These are phyloP conservation scores for Fragilaria crotonensis DNA, from an alignment of 108 stramenopile species.

Conservation along the genomic window DNA sequence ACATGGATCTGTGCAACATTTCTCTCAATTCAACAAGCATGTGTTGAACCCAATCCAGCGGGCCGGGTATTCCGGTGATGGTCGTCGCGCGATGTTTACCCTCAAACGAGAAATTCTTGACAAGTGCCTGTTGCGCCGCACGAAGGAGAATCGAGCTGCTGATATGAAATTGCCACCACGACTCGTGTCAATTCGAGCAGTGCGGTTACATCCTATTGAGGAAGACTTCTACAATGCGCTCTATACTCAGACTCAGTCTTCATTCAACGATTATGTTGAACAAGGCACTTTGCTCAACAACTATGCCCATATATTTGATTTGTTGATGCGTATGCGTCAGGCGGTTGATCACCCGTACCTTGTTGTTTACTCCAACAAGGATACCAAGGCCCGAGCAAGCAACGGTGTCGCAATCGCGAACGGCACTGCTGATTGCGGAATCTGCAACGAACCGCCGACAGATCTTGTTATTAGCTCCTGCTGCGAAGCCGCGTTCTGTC, in stretches of 20 bases:
- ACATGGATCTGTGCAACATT: conserved; percentile 88
- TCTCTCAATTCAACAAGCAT: conserved; percentile 89
- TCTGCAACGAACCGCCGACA: conserved; percentile 77
- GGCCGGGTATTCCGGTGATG: conserved; percentile 80
- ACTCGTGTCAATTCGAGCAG: conserved; percentile 70
- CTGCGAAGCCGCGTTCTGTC: conserved; percentile 70
- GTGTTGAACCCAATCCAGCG: conserved; percentile 95
- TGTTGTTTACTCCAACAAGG: conserved; percentile 57
- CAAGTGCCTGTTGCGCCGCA: conserved; percentile 89
- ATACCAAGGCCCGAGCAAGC: conserved; percentile 10
- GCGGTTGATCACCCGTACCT: conserved; percentile 98
- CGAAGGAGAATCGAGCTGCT: conserved; percentile 87
- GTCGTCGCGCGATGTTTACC: conserved; percentile 87
- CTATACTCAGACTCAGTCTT: conserved; percentile 93
- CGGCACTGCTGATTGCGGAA: conserved; percentile 62
- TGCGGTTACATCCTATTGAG: conserved; percentile 84
- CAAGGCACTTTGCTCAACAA: conserved; percentile 95
- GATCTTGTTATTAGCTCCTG: conserved; percentile 72
- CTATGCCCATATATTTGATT: conserved; percentile 96
- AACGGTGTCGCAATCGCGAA: conserved; percentile 41
- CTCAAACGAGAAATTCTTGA: conserved; percentile 75
- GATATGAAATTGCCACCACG: conserved; percentile 95
- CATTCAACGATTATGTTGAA: conserved; percentile 91
- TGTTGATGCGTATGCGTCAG: conserved; percentile 95
- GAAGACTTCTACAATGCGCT: conserved; percentile 98